Percentiles rank a stretch among this genome's conserved stretches.
phyloP scores from a whole-genome alignment of 768 basidiomycete genomes.

The Pulveroboletus frians region DNA sequence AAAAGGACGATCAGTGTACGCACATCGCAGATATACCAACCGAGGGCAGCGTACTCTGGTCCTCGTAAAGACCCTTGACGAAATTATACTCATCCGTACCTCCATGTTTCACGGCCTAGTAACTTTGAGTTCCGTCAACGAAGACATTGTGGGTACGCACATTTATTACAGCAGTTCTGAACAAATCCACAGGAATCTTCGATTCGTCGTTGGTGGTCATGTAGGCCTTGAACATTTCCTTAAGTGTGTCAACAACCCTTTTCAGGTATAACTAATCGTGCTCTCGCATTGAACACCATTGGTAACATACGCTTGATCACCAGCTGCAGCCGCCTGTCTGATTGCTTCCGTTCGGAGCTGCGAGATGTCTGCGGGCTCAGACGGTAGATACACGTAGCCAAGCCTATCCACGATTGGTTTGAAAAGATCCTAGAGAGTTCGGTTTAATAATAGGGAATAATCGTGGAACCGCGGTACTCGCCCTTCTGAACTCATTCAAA shows the following conservation, averaged over 20 bases:
- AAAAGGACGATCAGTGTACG: slow-evolving; percentile 17
- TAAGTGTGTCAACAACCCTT: slow-evolving; percentile 73
- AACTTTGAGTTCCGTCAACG: slow-evolving; percentile 2
- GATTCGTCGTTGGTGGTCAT: slow-evolving; percentile 70
- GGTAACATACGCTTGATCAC: slow-evolving; percentile 35
- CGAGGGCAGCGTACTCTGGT: slow-evolving; percentile 68
- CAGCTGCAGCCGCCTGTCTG: slow-evolving; percentile 44
- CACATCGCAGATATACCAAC: slow-evolving; percentile 63
- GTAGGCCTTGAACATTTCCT: slow-evolving; percentile 64
- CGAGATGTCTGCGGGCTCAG: slow-evolving; percentile 63
- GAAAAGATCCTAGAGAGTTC: slow-evolving; percentile 49
- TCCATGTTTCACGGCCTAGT: slow-evolving; percentile 67
- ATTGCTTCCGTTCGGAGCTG: slow-evolving; percentile 76
- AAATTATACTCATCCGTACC: slow-evolving; percentile 72
- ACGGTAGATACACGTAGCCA: slow-evolving; percentile 66
- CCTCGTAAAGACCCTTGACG: slow-evolving; percentile 60
- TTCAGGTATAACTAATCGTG: neutral
- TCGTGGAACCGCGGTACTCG: slow-evolving; percentile 29
- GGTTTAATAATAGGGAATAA: neutral
- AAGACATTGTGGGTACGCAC: slow-evolving; percentile 34
- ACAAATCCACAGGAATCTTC: slow-evolving; percentile 75
- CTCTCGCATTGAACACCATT: neutral
- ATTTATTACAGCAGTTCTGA: slow-evolving; percentile 46
- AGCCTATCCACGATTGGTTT: slow-evolving; percentile 71
- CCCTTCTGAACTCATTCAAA: slow-evolving; percentile 58